Conservation (phyloP, 176 grass and related monocot genomes). For the Elymus sibiricus region DNA sequence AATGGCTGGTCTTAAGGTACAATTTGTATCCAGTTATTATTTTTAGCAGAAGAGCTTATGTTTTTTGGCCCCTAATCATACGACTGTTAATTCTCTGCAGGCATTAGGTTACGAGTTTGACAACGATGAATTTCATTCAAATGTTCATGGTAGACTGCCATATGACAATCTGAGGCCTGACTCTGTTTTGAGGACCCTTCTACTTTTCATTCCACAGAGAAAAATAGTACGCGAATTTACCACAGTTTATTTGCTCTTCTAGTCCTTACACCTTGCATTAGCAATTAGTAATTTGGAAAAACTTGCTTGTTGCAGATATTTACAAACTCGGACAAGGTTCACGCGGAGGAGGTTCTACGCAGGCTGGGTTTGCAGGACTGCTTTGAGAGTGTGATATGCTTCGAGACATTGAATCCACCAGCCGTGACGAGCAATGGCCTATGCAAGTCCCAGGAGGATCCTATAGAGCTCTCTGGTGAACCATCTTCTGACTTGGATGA, state of each 20-base stretch:
- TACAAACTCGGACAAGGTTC: slow-evolving; percentile 64
- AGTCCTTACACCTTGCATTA: neutral
- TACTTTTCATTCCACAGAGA: slow-evolving; percentile 65
- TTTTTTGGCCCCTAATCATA: neutral
- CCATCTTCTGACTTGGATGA: neutral
- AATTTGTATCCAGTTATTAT: neutral
- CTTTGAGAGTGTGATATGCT: slow-evolving; percentile 69
- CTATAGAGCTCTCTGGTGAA: neutral
- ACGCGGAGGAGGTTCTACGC: slow-evolving; percentile 39
- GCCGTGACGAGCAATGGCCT: neutral
- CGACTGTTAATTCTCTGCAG: slow-evolving; percentile 3
- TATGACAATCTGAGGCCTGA: slow-evolving; percentile 62
- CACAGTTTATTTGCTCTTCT: neutral
- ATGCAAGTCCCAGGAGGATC: neutral
- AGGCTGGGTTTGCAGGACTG: slow-evolving; percentile 58
- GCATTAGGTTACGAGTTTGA: slow-evolving; percentile 60
- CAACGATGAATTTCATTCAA: slow-evolving; percentile 62
- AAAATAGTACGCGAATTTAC: slow-evolving; percentile 51
- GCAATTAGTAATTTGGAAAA: neutral
- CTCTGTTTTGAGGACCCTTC: slow-evolving; percentile 52
- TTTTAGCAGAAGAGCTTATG: neutral
- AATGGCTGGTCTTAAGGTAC: slow-evolving; percentile 78
- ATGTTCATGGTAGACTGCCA: slow-evolving; percentile 72
- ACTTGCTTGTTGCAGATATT: slow-evolving; percentile 47
- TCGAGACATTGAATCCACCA: slow-evolving; percentile 63